Percentiles rank a stretch among this genome's conserved stretches.
These are phyloP conservation scores for Anacardium occidentale DNA, from an alignment of 345 rosid species.

Conservation along the genomic window DNA sequence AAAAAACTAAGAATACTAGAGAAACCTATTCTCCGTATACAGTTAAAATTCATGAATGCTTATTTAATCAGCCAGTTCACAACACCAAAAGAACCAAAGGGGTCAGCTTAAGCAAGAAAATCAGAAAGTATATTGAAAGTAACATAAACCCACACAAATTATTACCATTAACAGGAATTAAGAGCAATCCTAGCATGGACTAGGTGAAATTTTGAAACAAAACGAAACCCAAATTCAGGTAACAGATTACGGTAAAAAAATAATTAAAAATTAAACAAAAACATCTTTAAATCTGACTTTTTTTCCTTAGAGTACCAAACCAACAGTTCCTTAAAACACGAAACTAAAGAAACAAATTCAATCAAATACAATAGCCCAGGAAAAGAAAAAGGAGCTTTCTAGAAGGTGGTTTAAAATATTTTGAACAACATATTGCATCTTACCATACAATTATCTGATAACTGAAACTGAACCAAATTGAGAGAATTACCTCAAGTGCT, in stretches of 20 bases:
- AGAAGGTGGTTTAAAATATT: background rate
- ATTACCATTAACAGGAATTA: background rate
- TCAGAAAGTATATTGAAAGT: background rate
- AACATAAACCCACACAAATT: background rate
- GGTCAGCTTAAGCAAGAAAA: background rate
- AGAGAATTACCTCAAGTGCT: constrained; percentile 17
- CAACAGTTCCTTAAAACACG: background rate
- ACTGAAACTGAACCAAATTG: constrained; percentile 14
- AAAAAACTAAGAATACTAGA: background rate
- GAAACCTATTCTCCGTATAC: background rate
- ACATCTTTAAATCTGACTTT: background rate
- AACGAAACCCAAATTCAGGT: background rate
- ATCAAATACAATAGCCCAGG: constrained; percentile 5
- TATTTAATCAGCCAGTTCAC: background rate
- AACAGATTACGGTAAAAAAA: background rate
- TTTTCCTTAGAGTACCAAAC: background rate
- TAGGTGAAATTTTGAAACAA: background rate
- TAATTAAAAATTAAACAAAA: constrained; percentile 10
- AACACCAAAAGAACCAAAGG: background rate
- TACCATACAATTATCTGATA: background rate
- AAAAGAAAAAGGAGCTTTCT: background rate
- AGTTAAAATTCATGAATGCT: background rate
- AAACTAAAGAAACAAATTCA: background rate
- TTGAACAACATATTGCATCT: background rate
- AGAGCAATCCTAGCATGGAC: background rate